Base-by-base conservation (phyloP, 2,329 filamentous ascomycete species). In the Ophiocordyceps australis region DNA sequence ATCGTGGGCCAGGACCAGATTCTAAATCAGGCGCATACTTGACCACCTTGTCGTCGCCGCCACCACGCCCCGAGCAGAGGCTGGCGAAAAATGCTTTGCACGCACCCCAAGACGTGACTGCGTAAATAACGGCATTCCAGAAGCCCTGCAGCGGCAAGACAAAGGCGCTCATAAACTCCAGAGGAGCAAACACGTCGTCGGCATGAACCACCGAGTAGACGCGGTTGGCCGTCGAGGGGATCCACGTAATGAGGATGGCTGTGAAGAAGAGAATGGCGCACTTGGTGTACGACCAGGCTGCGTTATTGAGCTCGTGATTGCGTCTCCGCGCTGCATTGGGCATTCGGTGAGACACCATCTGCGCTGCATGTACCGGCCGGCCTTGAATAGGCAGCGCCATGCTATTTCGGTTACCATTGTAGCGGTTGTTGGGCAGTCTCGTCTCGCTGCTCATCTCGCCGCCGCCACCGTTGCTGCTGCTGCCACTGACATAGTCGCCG, bases 71-170 rank as follows among this genome's bases (percentile, higher is more conserved):
- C n/a, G n/a, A n/a, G n/a, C n/a, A n/a, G n/a, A n/a, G n/a, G n/a
- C n/a, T n/a, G n/a, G n/a, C n/a, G n/a, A n/a, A n/a, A n/a, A n/a
- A n/a, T n/a, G n/a, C n/a, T n/a, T n/a, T 62, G 41, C 70, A 73
- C 0, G 73, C 73, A 25, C 63, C 49, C 58, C 70, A 67, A 5
- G 74, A 80, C 2, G 76, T 81, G 9, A 66, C 60, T 11, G 70
- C 50, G 47, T 89, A 91, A 36, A 91, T 81, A 30, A 78, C 47
- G 12, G 73, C 67, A 44, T 91, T 91, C 79, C 80, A 89, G 39
- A 85, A 78, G 0, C 81, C 81, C 43, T 91, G 81, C 0, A 83
- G 59, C 0, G 81, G 80, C 7, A 91, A 59, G 1, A 89, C 79
- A 21, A 81, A 62, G 0, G 76, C 71, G 14, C 75, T 74, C 35